Percentiles rank a stretch among this genome's conserved stretches.
These are phyloP conservation scores for Chalara sp. DNA, from an alignment of 2,329 filamentous ascomycete species.

Conservation along the genomic window DNA sequence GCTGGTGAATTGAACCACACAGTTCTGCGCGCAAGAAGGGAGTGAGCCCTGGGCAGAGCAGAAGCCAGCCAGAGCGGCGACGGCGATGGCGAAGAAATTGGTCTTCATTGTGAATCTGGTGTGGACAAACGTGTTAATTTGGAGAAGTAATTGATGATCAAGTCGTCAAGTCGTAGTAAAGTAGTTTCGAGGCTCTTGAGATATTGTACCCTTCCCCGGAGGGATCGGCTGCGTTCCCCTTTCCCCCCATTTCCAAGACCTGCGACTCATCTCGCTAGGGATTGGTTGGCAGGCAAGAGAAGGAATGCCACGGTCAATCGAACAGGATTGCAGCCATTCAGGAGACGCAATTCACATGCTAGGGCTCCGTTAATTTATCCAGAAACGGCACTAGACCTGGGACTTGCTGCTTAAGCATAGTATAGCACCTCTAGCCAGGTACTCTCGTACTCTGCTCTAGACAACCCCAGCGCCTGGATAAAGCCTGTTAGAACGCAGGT, in stretches of 20 bases:
- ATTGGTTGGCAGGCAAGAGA: not conserved
- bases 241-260: not conserved
- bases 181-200: too few species aligned
- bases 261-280: not conserved
- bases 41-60: slow-evolving; percentile 42
- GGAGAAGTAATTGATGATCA: not conserved
- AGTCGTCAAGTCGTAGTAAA: too few species aligned
- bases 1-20: slow-evolving; percentile 28
- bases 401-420: too few species aligned
- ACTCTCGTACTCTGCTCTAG: too few species aligned
- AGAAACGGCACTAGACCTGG: too few species aligned
- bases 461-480: too few species aligned
- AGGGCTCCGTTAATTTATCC: too few species aligned
- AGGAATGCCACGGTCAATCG: too few species aligned
- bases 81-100: slow-evolving; percentile 30
- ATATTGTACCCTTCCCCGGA: not conserved
- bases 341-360: too few species aligned
- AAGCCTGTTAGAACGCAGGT: too few species aligned
- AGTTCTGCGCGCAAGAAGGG: slow-evolving; percentile 42
- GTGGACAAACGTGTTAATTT: not conserved
- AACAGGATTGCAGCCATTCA: too few species aligned
- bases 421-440: too few species aligned
- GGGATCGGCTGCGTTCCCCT: not conserved
- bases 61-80: slow-evolving; percentile 46
- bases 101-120: slow-evolving; percentile 9